Evolutionary conservation across 768 basidiomycete genomes (phyloP).

Genomic region (Gymnopilus dilepis): DNA sequence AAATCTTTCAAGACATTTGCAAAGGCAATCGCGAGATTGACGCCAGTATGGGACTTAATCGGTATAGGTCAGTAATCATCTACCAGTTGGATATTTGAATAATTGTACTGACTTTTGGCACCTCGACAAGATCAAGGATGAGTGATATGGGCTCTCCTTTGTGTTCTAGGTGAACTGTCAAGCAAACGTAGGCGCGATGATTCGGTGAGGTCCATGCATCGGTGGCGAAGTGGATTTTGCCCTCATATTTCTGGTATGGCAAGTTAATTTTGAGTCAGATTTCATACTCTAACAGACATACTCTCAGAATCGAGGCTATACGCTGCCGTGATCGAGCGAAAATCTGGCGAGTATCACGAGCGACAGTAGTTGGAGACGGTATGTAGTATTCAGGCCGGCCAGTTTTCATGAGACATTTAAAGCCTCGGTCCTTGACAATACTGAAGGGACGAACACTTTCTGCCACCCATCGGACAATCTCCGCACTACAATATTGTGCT

Average conservation of each 20-base stretch:
- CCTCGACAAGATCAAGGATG: conserved; percentile 9
- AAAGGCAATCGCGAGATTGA: conserved; percentile 40
- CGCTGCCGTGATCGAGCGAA: not conserved
- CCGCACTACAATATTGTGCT: too few species aligned
- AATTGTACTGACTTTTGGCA: conserved; percentile 1
- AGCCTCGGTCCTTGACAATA: not conserved
- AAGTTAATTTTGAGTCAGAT: too few species aligned
- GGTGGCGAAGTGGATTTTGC: not conserved
- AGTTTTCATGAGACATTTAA: not conserved
- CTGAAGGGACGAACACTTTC: too few species aligned
- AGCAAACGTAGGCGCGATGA: not conserved
- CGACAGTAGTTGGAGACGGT: not conserved
- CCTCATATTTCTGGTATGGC: not conserved
- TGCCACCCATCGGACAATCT: too few species aligned
- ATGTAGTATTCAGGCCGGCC: not conserved
- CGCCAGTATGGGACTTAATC: conserved; percentile 35
- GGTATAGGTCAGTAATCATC: not conserved
- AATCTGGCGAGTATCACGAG: not conserved
- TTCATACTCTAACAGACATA: not conserved
- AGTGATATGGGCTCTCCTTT: not conserved
- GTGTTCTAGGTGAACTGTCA: not conserved
- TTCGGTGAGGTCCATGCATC: not conserved
- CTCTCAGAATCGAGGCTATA: not conserved
- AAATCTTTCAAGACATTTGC: conserved; percentile 37
- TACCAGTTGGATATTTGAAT: not conserved